Evolutionary conservation across 1,284 basidiomycete genomes (phyloP).

Genomic region (Rhodofomes roseus): DNA sequence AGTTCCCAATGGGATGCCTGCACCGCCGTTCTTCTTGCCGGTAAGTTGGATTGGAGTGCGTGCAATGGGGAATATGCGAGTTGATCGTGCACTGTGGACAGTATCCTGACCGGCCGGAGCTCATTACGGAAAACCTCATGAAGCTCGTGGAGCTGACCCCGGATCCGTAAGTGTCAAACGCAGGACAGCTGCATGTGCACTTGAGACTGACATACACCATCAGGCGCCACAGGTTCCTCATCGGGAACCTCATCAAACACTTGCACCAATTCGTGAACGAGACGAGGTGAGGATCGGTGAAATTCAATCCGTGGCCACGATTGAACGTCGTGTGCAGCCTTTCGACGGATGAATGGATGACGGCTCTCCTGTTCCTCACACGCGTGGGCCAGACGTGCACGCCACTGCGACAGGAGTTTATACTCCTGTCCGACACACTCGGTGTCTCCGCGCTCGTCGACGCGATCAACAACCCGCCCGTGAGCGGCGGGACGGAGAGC

Average conservation of each 20-base stretch:
- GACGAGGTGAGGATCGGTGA: conserved; percentile 40
- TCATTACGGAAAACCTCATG: conserved; percentile 53
- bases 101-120: conserved; percentile 49
- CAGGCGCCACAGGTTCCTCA: conserved; percentile 27
- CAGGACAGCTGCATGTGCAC: background rate
- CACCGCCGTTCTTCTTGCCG: conserved; percentile 28
- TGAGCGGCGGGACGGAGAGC: conserved; percentile 63
- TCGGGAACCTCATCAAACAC: conserved; percentile 49
- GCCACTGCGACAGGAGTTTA: conserved; percentile 77
- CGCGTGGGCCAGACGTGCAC: conserved; percentile 70
- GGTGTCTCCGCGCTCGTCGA: conserved; percentile 81
- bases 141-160: conserved; percentile 42
- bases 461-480: conserved; percentile 69
- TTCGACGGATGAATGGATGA: conserved; percentile 85
- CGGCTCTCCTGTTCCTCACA: conserved; percentile 74
- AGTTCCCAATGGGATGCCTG: conserved; percentile 26
- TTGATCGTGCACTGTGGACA: conserved; percentile 17
- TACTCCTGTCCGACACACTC: conserved; percentile 76
- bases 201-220: background rate
- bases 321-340: conserved; percentile 34
- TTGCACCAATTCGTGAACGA: conserved; percentile 62
- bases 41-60: conserved; percentile 16
- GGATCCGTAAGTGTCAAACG: conserved; percentile 34
- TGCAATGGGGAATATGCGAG: background rate
- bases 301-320: background rate